These are phyloP conservation scores for Juglanconis juglandina DNA, from an alignment of 2,329 filamentous ascomycete genomes.

Conservation along the genomic window DNA sequence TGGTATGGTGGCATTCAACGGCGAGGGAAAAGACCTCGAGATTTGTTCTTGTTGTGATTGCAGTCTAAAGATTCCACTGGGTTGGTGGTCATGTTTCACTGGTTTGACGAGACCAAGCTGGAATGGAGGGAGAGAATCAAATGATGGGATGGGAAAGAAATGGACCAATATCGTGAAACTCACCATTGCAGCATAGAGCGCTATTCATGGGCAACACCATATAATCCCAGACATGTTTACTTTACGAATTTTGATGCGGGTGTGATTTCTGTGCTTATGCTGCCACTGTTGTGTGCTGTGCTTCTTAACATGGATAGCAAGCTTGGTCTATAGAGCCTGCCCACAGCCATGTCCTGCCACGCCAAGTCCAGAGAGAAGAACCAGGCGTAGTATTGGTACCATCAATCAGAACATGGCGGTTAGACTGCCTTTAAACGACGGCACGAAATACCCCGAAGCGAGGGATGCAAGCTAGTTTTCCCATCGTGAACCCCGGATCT, in stretches of 20 bases:
- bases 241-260: not conserved
- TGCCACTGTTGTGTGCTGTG: too few species aligned
- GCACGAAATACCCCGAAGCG: slow-evolving; percentile 11
- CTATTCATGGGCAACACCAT: not conserved
- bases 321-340: too few species aligned
- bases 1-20: not conserved
- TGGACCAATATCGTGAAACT: not conserved
- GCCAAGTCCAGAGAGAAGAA: too few species aligned
- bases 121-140: not conserved
- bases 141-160: not conserved
- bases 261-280: too few species aligned
- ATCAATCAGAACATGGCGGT: not conserved
- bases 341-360: too few species aligned
- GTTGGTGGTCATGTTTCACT: not conserved
- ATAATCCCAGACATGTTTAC: not conserved
- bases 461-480: not conserved
- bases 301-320: too few species aligned
- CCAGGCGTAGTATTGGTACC: too few species aligned
- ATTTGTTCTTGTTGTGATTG: not conserved
- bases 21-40: slow-evolving; percentile 3
- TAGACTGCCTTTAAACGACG: not conserved
- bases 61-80: not conserved
- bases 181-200: not conserved
- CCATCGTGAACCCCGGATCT: not conserved
- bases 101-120: not conserved